Evolutionary conservation across 495 filamentous ascomycete genomes (phyloP).

Genomic region (Penicillium ochrochloron): DNA sequence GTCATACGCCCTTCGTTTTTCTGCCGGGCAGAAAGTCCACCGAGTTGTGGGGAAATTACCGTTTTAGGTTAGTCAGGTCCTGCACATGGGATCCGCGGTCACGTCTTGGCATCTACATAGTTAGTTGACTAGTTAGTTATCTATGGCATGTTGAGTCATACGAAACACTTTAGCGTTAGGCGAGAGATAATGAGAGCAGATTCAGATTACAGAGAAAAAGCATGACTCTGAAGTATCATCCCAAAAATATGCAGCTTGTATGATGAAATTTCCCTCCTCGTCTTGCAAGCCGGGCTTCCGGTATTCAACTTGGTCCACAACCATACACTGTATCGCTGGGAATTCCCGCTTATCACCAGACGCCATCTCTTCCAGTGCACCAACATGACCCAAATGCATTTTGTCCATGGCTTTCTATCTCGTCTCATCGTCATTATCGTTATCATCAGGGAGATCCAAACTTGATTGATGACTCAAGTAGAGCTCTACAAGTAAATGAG

Average conservation of each 20-base stretch:
- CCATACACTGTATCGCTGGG: neutral
- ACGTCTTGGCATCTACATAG: neutral
- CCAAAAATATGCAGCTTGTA: neutral
- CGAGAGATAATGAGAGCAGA: neutral
- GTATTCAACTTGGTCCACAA: neutral
- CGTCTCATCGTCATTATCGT: neutral
- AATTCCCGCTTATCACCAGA: neutral
- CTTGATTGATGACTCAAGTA: constrained; percentile 1
- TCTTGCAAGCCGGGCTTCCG: neutral
- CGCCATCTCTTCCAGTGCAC: neutral
- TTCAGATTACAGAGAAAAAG: neutral
- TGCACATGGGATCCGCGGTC: neutral
- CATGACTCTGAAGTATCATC: neutral
- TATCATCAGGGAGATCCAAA: neutral
- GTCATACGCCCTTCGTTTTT: constrained; percentile 34
- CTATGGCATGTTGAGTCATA: neutral
- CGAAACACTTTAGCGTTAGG: neutral
- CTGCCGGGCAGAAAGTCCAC: constrained; percentile 31
- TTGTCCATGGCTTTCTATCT: neutral
- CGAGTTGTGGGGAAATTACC: neutral
- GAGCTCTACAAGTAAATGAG: constrained; percentile 48
- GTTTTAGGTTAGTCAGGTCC: neutral
- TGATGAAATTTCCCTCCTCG: neutral
- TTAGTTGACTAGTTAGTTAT: neutral
- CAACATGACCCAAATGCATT: neutral